These are phyloP conservation scores for Zygosaccharomyces sapae DNA, from an alignment of 1,139 yeast genomes.

Conservation along the genomic window DNA sequence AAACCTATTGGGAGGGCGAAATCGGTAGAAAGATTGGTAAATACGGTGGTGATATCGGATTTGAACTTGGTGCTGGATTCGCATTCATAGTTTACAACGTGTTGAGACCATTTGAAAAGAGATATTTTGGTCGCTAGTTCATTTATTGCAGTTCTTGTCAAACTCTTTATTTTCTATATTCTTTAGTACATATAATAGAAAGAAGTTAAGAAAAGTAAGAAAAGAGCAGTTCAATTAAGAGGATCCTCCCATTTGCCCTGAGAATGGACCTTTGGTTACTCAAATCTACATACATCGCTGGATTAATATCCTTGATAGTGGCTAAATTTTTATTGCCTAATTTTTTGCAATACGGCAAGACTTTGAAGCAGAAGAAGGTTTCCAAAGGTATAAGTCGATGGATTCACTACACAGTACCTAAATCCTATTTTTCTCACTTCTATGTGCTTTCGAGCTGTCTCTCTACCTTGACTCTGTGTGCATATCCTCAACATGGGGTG, in stretches of 20 bases:
- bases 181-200: too few species aligned
- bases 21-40: slow-evolving; percentile 59
- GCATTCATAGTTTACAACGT: slow-evolving; percentile 60
- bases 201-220: too few species aligned
- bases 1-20: slow-evolving; percentile 76
- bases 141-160: too few species aligned
- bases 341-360: slow-evolving; percentile 41
- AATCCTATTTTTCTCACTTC: slow-evolving; percentile 41
- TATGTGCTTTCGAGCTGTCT: slow-evolving; percentile 25
- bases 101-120: slow-evolving; percentile 65
- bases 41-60: slow-evolving; percentile 82
- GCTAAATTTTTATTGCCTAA: slow-evolving; percentile 30
- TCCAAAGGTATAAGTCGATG: background rate
- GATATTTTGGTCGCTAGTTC: slow-evolving; percentile 42
- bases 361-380: slow-evolving; percentile 20
- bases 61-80: slow-evolving; percentile 71
- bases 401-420: slow-evolving; percentile 42
- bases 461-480: slow-evolving; percentile 15
- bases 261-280: slow-evolving; percentile 3
- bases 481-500: slow-evolving; percentile 25
- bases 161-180: too few species aligned
- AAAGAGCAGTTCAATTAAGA: too few species aligned
- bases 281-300: slow-evolving; percentile 18
- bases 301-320: slow-evolving; percentile 22
- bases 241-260: too few species aligned